These are phyloP conservation scores for Naganishia sp. DNA, from an alignment of 1,284 basidiomycete genomes.

Conservation along the genomic window DNA sequence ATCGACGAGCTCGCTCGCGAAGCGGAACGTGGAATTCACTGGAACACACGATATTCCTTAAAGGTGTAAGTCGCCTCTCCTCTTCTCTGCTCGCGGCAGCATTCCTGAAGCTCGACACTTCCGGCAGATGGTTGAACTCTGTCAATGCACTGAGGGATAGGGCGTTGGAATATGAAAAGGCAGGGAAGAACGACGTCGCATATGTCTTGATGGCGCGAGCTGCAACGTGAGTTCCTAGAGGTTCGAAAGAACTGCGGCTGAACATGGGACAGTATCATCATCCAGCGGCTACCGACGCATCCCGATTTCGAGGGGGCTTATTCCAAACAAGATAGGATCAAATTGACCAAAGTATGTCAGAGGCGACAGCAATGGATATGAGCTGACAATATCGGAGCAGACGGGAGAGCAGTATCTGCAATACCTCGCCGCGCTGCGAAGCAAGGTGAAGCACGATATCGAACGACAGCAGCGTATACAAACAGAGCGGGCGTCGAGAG, in stretches of 20 bases:
- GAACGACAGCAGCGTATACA: slow-evolving; percentile 8
- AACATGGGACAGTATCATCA: slow-evolving; percentile 17
- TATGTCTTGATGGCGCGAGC: slow-evolving; percentile 32
- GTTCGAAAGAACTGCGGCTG: neutral
- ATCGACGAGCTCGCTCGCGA: slow-evolving; percentile 21
- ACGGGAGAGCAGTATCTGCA: slow-evolving; percentile 27
- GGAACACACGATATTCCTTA: slow-evolving; percentile 22
- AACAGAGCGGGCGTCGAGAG: neutral
- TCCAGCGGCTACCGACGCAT: slow-evolving; percentile 30
- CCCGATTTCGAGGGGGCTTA: slow-evolving; percentile 26
- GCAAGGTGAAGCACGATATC: slow-evolving; percentile 23
- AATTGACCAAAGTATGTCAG: slow-evolving; percentile 16
- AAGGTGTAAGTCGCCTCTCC: slow-evolving; percentile 22
- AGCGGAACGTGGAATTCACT: slow-evolving; percentile 24
- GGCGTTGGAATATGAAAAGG: slow-evolving; percentile 15
- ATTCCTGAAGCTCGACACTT: neutral
- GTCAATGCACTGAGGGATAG: slow-evolving; percentile 15
- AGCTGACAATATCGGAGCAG: neutral
- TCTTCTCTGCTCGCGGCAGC: too few relatives aligned
- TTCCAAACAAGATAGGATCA: slow-evolving; percentile 3
- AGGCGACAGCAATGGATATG: too few relatives aligned
- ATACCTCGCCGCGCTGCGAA: slow-evolving; percentile 7
- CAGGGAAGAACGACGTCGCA: slow-evolving; percentile 18
- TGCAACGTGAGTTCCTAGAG: slow-evolving; percentile 30
- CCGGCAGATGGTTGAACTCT: slow-evolving; percentile 19